These are phyloP conservation scores for Debaryomyces nepalensis DNA, from an alignment of 1,139 yeast species.

Conservation along the genomic window DNA sequence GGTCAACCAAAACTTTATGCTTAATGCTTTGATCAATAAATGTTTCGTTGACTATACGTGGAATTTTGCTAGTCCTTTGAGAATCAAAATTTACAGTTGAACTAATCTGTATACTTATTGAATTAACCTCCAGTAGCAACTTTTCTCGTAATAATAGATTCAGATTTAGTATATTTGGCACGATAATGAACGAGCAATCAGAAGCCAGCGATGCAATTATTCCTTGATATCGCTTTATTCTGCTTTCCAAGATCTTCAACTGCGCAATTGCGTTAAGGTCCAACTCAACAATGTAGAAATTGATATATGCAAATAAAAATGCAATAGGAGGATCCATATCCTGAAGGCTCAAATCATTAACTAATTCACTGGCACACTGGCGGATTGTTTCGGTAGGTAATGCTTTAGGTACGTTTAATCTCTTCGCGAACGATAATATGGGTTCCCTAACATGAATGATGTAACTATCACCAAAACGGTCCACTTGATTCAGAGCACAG, in stretches of 20 bases:
- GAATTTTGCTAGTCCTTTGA: constrained; percentile 34
- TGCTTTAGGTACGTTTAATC: constrained; percentile 4
- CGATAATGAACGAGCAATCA: constrained; percentile 34
- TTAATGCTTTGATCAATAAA: constrained; percentile 51
- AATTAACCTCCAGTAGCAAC: constrained; percentile 17
- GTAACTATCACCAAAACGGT: constrained; percentile 61
- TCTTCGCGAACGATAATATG: constrained; percentile 8
- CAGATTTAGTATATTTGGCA: constrained; percentile 16
- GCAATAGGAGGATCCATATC: constrained; percentile 23
- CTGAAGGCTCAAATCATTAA: constrained; percentile 15
- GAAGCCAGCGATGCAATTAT: constrained; percentile 18
- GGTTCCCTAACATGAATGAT: constrained; percentile 28
- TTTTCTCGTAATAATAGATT: constrained; percentile 13
- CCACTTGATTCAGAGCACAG: constrained; percentile 37
- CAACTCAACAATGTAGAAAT: constrained; percentile 28
- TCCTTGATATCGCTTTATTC: constrained; percentile 43
- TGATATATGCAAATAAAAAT: constrained; percentile 28
- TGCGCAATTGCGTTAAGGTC: constrained; percentile 11
- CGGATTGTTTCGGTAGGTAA: constrained; percentile 18
- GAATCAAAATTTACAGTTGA: constrained; percentile 21
- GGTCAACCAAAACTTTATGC: constrained; percentile 48
- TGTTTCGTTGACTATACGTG: constrained; percentile 48
- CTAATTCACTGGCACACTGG: constrained; percentile 15
- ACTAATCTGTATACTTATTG: constrained; percentile 27
- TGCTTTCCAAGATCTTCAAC: constrained; percentile 19